Conservation (phyloP, 306 rosid genomes). For the Styphnolobium japonicum region DNA sequence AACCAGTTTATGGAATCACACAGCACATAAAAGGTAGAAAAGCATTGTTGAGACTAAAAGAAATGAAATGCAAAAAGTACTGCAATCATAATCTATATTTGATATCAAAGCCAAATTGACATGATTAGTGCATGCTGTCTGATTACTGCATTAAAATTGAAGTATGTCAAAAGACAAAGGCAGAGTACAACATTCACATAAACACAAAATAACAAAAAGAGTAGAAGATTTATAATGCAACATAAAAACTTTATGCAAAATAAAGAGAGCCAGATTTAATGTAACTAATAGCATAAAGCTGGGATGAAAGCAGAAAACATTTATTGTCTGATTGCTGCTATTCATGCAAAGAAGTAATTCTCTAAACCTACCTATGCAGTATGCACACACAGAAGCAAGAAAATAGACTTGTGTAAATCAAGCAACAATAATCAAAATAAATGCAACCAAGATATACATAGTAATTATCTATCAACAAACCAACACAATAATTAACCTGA, state of each 20-base stretch:
- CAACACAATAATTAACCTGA: conserved; percentile 17
- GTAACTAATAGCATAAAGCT: not conserved
- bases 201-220: not conserved
- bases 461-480: not conserved
- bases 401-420: not conserved
- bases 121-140: not conserved
- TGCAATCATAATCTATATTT: not conserved
- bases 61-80: not conserved
- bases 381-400: not conserved
- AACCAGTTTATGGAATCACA: not conserved
- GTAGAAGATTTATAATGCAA: not conserved
- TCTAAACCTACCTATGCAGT: not conserved
- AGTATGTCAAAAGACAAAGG: not conserved
- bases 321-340: not conserved
- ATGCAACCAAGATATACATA: not conserved
- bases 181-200: not conserved
- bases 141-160: not conserved
- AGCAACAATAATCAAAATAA: not conserved
- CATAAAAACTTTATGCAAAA: not conserved
- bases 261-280: not conserved
- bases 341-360: not conserved
- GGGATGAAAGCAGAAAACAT: not conserved
- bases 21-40: not conserved
- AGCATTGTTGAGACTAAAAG: not conserved
- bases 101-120: not conserved